phyloP scores from a whole-genome alignment of 257 asterid genomes.

The Solanum microdontum region DNA sequence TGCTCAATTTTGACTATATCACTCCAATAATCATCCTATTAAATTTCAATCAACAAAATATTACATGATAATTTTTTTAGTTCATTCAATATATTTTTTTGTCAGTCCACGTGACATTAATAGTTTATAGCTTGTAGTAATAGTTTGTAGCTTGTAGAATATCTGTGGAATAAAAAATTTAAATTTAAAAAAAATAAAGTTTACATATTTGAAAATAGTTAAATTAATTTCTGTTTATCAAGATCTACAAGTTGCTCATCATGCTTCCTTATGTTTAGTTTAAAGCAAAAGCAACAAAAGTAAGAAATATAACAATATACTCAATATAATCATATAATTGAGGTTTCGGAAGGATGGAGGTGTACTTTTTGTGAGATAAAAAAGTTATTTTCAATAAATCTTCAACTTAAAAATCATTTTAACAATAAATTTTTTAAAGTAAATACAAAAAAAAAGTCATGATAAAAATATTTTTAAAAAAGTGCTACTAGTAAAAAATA shows the following conservation, averaged over 20 bases:
- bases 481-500: not conserved
- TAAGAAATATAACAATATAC: too few species aligned
- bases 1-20: not conserved
- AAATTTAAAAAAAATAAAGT: too few species aligned
- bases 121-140: too few species aligned
- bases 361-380: not conserved
- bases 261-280: not conserved
- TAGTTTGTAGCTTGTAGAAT: too few species aligned
- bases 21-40: not conserved
- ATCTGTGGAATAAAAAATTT: too few species aligned
- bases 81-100: too few species aligned
- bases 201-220: not conserved
- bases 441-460: not conserved
- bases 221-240: too few species aligned
- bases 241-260: not conserved
- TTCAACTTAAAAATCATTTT: accelerated
- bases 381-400: not conserved
- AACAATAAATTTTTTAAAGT: not conserved
- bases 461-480: not conserved
- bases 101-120: not conserved
- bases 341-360: too few species aligned
- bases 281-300: not conserved
- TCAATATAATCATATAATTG: not conserved
- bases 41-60: not conserved
- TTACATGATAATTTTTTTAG: not conserved